Evolutionary conservation across 169 alveolate species (phyloP), one percentile per base, ranked within the genome.

Genomic region (Cyclospora cayetanensis): DNA sequence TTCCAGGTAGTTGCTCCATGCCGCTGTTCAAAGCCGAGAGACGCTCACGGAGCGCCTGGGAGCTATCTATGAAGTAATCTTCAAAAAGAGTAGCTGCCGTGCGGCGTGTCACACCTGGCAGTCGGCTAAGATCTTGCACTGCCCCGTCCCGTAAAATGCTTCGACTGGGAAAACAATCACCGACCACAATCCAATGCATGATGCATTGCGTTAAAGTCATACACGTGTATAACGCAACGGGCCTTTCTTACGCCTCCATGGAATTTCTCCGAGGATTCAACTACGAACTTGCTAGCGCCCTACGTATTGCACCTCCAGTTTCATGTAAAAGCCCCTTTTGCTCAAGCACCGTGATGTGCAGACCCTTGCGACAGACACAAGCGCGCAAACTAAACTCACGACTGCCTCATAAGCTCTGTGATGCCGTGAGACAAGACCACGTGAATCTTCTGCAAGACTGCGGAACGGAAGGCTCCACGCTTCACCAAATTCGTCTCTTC

Each of bases 71-170:
- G 18, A 79, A 34, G 52, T 31, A 52, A 20, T 79, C 72, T 68
- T 79, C 89, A 50, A 79, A 79, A 20, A 79, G 72, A 29, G 52
- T 35, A 34, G 74, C 72, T 4, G 89, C 89, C 15, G 89, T 79
- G 39, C 72, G 89, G 52, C 72, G 68, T 34, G 89, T 39, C 31
- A 79, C 74, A 68, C 89, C 89, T 31, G 89, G 89, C 52, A 79
- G 35, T 29, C 74, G 27, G 74, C 55, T 29, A 29, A 79, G 89
- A 52, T 79, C 89, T 27, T 46, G 50, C 18, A 79, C 27, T 15
- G 74, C 89, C 11, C 37, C 89, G 12, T 46, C 89, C 22, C 89
- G 89, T 43, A 79, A 12, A 25, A 41, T 25, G 46, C 65, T 43
- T 63, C 89, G 42, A 68, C 89, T 79, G 52, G n/a, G n/a, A n/a